Conservation (phyloP, 352 stramenopile species). For the Globisporangium acanthophoron region DNA sequence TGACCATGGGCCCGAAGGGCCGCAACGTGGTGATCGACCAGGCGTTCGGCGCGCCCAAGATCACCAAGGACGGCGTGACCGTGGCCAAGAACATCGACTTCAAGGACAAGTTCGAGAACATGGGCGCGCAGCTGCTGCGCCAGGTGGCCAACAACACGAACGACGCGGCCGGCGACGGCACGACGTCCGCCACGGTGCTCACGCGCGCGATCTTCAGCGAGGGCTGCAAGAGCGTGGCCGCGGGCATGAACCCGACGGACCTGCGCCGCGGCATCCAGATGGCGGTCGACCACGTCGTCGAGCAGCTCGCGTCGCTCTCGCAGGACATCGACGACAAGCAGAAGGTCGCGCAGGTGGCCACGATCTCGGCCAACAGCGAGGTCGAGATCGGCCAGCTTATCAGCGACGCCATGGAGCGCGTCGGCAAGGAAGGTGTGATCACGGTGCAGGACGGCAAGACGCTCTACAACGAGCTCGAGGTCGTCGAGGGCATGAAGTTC, state of each 20-base stretch:
- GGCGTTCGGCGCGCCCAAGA: slow-evolving; percentile 78
- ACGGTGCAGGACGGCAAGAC: slow-evolving; percentile 99
- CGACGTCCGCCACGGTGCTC: slow-evolving; percentile 98
- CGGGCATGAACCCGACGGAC: slow-evolving; percentile 99
- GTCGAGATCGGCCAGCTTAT: slow-evolving; percentile 98
- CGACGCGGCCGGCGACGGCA: slow-evolving; percentile 99
- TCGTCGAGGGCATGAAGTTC: slow-evolving; percentile 99
- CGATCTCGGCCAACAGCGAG: slow-evolving; percentile 99
- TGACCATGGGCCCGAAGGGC: slow-evolving; percentile 99
- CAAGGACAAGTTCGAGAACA: slow-evolving; percentile 80
- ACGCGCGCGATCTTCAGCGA: slow-evolving; percentile 98
- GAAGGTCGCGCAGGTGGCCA: slow-evolving; percentile 99
- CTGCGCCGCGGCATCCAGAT: slow-evolving; percentile 97
- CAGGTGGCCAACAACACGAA: slow-evolving; percentile 98
- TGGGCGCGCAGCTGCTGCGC: slow-evolving; percentile 60
- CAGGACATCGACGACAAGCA: slow-evolving; percentile 98
- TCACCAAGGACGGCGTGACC: slow-evolving; percentile 79
- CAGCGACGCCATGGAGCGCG: slow-evolving; percentile 98
- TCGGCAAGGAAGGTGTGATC: slow-evolving; percentile 99
- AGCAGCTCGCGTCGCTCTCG: slow-evolving; percentile 94
- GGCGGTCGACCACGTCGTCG: slow-evolving; percentile 95
- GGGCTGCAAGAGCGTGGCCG: slow-evolving; percentile 98
- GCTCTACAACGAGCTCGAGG: slow-evolving; percentile 98
- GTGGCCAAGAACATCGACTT: slow-evolving; percentile 76
- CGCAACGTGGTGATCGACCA: slow-evolving; percentile 99